A percentile compares a stretch with the other conserved stretches of the same genome.
These are phyloP conservation scores for Penicillium fimorum DNA, from an alignment of 495 filamentous ascomycete genomes.

Conservation along the genomic window DNA sequence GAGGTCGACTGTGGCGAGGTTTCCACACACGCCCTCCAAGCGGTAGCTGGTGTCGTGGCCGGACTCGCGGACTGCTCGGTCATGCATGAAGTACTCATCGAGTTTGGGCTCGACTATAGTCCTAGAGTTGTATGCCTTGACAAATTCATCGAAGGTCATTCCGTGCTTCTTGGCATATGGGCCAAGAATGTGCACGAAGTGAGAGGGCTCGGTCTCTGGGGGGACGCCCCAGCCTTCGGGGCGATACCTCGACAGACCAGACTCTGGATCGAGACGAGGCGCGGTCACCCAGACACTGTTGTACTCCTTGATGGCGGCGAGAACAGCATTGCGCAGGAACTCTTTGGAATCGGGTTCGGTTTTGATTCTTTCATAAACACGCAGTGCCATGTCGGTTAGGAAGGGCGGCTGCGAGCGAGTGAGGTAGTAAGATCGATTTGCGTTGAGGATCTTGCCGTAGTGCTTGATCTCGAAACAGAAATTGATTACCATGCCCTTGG, in stretches of 20 bases:
- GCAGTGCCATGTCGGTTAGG: conserved; percentile 93
- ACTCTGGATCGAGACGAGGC: conserved; percentile 74
- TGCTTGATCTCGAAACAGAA: conserved; percentile 98
- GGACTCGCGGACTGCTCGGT: conserved; percentile 92
- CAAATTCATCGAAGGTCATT: conserved; percentile 78
- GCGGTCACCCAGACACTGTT: conserved; percentile 82
- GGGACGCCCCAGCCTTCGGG: conserved; percentile 87
- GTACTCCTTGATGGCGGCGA: conserved; percentile 97
- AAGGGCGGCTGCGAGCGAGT: conserved; percentile 93
- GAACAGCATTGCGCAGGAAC: conserved; percentile 71
- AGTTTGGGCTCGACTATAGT: conserved; percentile 80
- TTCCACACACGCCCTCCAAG: conserved; percentile 79
- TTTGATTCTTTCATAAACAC: conserved; percentile 84
- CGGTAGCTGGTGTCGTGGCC: conserved; percentile 96
- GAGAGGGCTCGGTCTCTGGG: conserved; percentile 86
- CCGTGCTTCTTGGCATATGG: conserved; percentile 85
- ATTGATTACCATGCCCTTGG: conserved; percentile 89
- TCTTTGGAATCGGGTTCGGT: conserved; percentile 71
- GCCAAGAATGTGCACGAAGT: conserved; percentile 81
- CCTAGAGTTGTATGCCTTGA: conserved; percentile 77
- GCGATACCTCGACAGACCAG: conserved; percentile 86
- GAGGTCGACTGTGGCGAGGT: conserved; percentile 90
- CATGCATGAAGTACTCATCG: conserved; percentile 93
- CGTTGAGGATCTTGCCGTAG: conserved; percentile 97
- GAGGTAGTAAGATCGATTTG: conserved; percentile 93